Base-by-base conservation (phyloP, 306 rosid genomes). In the Inga leiocalycina region DNA sequence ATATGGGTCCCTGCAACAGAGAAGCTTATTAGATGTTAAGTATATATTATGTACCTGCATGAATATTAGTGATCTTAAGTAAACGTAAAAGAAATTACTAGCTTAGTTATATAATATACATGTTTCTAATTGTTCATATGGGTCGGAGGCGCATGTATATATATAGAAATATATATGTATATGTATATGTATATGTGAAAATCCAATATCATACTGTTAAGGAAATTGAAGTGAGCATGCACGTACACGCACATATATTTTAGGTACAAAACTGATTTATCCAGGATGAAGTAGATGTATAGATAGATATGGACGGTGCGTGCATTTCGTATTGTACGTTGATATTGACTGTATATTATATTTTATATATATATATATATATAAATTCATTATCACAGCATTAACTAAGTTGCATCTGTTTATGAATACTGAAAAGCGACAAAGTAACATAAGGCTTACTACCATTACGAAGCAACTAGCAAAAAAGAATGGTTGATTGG, bases 401-500 rank as follows among this genome's bases (percentile, higher is more conserved):
- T 84, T 87, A 19, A 84, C 77, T 73, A 71, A 67, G 41, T 82
- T 85, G 86, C 80, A 66, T 87, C 71, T 68, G 78, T 90, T 80
- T 34, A 70, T 82, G 91, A 81, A 86, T 79, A 56, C 82, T 34
- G 85, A 76, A 81, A 85, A 84, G 88, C 79, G 8, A 65, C 57
- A 73, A 54, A 56, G 10, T 78, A 16, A 82, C 74, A 10, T 46
- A 84, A 86, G 84, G 88, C 81, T 80, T 3, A 57, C 79, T 88
- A 56, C 85, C 82, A 80, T 79, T 54, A 80, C 52, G 77, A 68
- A 16, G 82, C 79, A 64, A 64, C 27, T 27, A 89, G 82, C 32
- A 70, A 15, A n/a, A 73, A 66, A n/a, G 27, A 64, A 65, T 65
- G 71, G 27, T 17, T 17, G 43, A 44, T 20, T 49, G 56, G 30